These are phyloP conservation scores for Meripilus lineatus DNA, from an alignment of 1,284 basidiomycete species.

Conservation along the genomic window DNA sequence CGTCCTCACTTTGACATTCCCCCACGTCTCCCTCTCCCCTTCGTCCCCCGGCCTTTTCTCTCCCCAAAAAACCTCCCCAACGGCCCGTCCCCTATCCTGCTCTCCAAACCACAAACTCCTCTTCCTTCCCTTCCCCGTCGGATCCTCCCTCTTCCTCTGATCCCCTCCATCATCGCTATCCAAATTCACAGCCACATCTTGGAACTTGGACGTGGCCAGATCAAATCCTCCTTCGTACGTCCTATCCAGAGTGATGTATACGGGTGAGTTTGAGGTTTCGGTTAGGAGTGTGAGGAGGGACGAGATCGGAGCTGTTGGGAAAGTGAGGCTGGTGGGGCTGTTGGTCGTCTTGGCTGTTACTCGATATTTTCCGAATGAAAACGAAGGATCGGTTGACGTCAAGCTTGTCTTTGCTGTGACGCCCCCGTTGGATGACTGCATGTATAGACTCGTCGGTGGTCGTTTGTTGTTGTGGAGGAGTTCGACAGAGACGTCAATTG, in stretches of 20 bases:
- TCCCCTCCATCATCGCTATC: conserved; percentile 3
- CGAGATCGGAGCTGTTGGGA: conserved; percentile 33
- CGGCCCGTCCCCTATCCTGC: background rate
- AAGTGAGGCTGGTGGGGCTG: conserved; percentile 24
- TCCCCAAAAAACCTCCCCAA: background rate
- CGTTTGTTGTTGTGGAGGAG: conserved; percentile 27
- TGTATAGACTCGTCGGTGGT: conserved; percentile 18
- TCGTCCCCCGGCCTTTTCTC: conserved; percentile 10
- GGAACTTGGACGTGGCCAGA: conserved; percentile 10
- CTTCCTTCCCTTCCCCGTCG: conserved; percentile 9
- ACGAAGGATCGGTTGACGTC: background rate
- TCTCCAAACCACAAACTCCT: conserved; percentile 5
- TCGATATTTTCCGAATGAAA: conserved; percentile 14
- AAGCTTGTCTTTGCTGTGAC: conserved; percentile 14
- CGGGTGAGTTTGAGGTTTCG: conserved; percentile 26
- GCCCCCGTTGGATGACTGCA: conserved; percentile 30
- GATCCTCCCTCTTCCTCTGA: conserved; percentile 13
- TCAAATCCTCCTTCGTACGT: conserved; percentile 41
- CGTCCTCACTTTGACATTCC: conserved; percentile 9
- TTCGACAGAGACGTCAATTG: conserved; percentile 31
- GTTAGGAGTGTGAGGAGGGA: conserved; percentile 31
- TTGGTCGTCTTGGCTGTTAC: conserved; percentile 23
- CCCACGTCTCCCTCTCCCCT: conserved; percentile 7
- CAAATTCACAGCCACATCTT: conserved; percentile 4
- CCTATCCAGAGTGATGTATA: conserved; percentile 29